Evolutionary conservation across 768 basidiomycete genomes (phyloP).

Genomic region (Lentinula lateritia): DNA sequence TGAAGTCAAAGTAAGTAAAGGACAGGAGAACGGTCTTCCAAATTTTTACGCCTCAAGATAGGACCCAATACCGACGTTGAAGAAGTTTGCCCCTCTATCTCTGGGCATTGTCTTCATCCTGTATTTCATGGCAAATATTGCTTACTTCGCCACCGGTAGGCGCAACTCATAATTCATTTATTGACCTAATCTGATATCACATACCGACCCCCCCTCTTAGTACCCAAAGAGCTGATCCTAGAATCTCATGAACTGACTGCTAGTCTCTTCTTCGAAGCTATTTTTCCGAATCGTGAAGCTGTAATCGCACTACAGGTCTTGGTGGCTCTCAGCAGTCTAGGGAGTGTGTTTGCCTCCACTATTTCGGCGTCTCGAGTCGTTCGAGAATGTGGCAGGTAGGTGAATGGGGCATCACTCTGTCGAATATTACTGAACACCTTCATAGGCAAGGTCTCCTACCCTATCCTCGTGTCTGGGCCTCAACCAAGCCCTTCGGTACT

Average conservation of each 20-base stretch:
- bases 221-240: conserved; percentile 38
- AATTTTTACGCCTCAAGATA: conserved; percentile 3
- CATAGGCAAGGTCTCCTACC: conserved; percentile 46
- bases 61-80: conserved; percentile 41
- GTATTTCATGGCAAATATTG: conserved; percentile 42
- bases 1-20: conserved; percentile 18
- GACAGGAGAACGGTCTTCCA: neutral
- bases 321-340: conserved; percentile 34
- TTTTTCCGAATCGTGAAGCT: conserved; percentile 35
- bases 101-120: conserved; percentile 40
- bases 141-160: conserved; percentile 31
- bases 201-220: conserved; percentile 6
- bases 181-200: neutral
- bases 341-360: conserved; percentile 30
- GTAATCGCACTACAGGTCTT: conserved; percentile 31
- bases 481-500: conserved; percentile 46
- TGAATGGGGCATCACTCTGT: neutral
- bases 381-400: conserved; percentile 35
- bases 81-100: conserved; percentile 37
- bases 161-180: neutral
- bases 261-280: conserved; percentile 43
- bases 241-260: conserved; percentile 40
- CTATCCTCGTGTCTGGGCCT: conserved; percentile 43
- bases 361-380: conserved; percentile 40
- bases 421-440: neutral